A percentile compares a stretch with the other conserved stretches of the same genome.
Conservation (phyloP, 2,329 filamentous ascomycete genomes). For the Xylariomycetidae sp. region DNA sequence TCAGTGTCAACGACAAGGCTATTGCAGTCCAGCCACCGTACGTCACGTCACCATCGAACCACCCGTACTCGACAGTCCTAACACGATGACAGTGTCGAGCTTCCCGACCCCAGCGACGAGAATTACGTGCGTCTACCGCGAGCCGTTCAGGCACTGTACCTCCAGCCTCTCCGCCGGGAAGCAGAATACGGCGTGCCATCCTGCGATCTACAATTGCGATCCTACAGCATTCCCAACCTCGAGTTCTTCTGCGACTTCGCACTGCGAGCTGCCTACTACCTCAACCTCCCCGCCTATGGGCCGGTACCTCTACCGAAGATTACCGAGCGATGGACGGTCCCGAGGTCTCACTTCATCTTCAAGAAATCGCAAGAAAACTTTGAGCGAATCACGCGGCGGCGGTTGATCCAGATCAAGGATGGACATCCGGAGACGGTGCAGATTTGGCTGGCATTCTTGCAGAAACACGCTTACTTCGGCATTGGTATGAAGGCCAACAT, state of each 20-base stretch:
- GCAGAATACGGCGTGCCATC: conserved; percentile 72
- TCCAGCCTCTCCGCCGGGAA: conserved; percentile 73
- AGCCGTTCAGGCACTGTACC: conserved; percentile 77
- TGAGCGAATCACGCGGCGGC: conserved; percentile 78
- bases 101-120: conserved; percentile 17
- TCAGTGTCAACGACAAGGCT: conserved; percentile 8
- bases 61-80: too few species aligned
- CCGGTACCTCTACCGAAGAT: conserved; percentile 82
- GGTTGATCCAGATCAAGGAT: conserved; percentile 88
- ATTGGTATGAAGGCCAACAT: conserved; percentile 98
- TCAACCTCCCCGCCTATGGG: conserved; percentile 77
- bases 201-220: conserved; percentile 88
- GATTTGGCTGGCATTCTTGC: conserved; percentile 85
- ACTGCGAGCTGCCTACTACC: conserved; percentile 88
- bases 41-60: too few species aligned
- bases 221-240: conserved; percentile 82
- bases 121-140: conserved; percentile 57
- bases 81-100: conserved; percentile 18
- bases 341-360: conserved; percentile 81
- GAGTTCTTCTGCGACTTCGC: conserved; percentile 96
- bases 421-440: conserved; percentile 84
- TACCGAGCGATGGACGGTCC: conserved; percentile 91
- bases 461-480: conserved; percentile 91
- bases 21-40: conserved; percentile 17
- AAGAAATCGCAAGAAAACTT: conserved; percentile 99